Evolutionary conservation across 2,329 filamentous ascomycete species (phyloP).

Genomic region (Aspergillus viridinutans): DNA sequence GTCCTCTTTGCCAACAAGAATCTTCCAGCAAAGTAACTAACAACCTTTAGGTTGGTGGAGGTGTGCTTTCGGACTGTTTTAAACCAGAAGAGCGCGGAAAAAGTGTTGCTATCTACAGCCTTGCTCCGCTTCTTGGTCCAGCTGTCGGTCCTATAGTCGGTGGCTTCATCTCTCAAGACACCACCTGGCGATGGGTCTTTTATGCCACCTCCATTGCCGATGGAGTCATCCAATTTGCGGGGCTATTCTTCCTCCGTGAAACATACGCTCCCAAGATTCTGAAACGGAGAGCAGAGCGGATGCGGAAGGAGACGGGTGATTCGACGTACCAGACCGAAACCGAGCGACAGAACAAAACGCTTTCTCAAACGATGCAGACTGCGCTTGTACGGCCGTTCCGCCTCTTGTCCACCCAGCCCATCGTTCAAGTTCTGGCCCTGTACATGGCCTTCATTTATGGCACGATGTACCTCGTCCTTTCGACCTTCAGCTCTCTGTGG

Average conservation of each 20-base stretch:
- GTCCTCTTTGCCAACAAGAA: slow-evolving; percentile 8
- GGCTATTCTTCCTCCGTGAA: slow-evolving; percentile 60
- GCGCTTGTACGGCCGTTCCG: slow-evolving; percentile 54
- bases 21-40: slow-evolving; percentile 2
- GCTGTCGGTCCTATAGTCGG: slow-evolving; percentile 63
- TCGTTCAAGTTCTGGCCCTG: slow-evolving; percentile 53
- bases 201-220: slow-evolving; percentile 62
- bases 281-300: slow-evolving; percentile 51
- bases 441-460: slow-evolving; percentile 60
- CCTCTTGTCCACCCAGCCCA: slow-evolving; percentile 56
- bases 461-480: slow-evolving; percentile 60
- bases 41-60: slow-evolving; percentile 40
- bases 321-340: slow-evolving; percentile 36
- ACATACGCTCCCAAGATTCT: slow-evolving; percentile 65
- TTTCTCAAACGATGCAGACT: slow-evolving; percentile 28
- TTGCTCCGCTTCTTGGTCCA: slow-evolving; percentile 62
- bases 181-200: slow-evolving; percentile 71
- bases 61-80: slow-evolving; percentile 56
- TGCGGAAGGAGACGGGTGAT: slow-evolving; percentile 40
- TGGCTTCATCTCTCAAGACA: slow-evolving; percentile 60
- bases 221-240: slow-evolving; percentile 57
- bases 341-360: slow-evolving; percentile 33
- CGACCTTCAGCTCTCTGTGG: slow-evolving; percentile 61
- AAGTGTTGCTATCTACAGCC: slow-evolving; percentile 59
- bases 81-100: slow-evolving; percentile 58